Conservation (phyloP, 208 protist species). For the Acanthamoeba culbertsoni region DNA sequence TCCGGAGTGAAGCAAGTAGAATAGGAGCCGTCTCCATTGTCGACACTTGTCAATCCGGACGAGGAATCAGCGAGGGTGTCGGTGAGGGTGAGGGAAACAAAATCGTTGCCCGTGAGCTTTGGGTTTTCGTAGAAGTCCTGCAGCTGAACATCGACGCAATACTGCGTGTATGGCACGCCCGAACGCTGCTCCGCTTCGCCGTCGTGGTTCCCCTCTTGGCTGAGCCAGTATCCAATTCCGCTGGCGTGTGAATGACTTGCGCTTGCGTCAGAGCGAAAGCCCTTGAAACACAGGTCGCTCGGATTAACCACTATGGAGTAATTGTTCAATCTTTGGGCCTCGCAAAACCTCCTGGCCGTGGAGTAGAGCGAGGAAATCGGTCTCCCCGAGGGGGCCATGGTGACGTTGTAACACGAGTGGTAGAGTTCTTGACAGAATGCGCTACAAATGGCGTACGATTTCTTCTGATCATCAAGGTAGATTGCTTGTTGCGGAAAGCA, state of each 20-base stretch:
- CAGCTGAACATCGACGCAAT: slow-evolving; percentile 49
- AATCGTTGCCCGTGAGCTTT: background rate
- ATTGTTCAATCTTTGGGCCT: background rate
- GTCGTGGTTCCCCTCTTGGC: background rate
- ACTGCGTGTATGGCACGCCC: background rate
- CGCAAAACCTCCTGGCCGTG: background rate
- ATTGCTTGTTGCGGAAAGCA: slow-evolving; percentile 10
- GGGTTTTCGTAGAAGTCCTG: slow-evolving; percentile 49
- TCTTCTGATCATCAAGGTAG: background rate
- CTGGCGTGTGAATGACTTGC: background rate
- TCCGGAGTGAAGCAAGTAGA: background rate
- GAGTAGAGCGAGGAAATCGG: background rate
- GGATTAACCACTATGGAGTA: slow-evolving; percentile 13
- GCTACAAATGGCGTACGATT: slow-evolving; percentile 9
- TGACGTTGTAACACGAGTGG: background rate
- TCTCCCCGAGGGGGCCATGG: background rate
- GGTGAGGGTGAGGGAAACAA: background rate
- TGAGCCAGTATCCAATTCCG: background rate
- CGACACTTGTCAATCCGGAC: background rate
- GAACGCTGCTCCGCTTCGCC: background rate
- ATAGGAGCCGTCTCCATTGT: slow-evolving; percentile 37
- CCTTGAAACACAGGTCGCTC: slow-evolving; percentile 1
- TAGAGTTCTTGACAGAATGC: slow-evolving; percentile 29
- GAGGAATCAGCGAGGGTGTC: background rate
- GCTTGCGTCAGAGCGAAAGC: background rate